A percentile compares a stretch with the other conserved stretches of the same genome.
phyloP scores from a whole-genome alignment of 2,329 filamentous ascomycete genomes.

The Macroventuria anomochaeta region DNA sequence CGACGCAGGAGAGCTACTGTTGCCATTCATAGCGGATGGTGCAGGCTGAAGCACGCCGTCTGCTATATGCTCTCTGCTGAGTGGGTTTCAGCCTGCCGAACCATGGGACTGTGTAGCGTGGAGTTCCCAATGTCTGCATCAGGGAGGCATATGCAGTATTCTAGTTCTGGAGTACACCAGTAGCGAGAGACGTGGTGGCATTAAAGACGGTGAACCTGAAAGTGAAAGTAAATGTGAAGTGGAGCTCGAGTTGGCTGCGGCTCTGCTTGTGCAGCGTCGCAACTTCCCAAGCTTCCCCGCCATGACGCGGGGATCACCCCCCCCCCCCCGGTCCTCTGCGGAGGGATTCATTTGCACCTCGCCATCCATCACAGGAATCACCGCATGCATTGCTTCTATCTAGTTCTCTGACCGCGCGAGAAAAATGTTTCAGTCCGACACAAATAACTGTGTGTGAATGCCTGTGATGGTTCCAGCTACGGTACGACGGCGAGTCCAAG shows the following conservation, averaged over 20 bases:
- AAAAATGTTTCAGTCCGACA: no score
- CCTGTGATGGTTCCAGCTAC: background rate
- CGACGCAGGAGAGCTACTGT: background rate
- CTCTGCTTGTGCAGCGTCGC: conserved; percentile 8
- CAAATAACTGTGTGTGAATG: background rate
- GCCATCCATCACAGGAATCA: background rate
- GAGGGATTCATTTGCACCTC: background rate
- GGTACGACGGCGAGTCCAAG: background rate
- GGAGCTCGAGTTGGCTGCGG: conserved; percentile 2
- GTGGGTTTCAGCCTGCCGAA: background rate
- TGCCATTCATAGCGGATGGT: background rate
- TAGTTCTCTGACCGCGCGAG: no score
- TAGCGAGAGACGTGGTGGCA: background rate
- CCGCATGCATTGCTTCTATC: no score
- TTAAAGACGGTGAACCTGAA: background rate
- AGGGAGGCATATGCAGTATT: background rate
- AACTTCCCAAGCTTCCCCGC: conserved; percentile 6
- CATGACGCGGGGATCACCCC: conserved; percentile 10
- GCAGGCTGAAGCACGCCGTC: background rate
- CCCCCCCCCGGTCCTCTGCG: no score
- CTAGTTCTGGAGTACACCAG: background rate
- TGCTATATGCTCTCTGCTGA: background rate
- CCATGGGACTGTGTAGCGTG: background rate
- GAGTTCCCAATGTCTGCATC: background rate
- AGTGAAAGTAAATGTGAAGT: conserved; percentile 1